Evolutionary conservation across 2,329 filamentous ascomycete genomes (phyloP), one percentile per base, ranked within the genome.

Genomic region (Xylariaceae sp.): DNA sequence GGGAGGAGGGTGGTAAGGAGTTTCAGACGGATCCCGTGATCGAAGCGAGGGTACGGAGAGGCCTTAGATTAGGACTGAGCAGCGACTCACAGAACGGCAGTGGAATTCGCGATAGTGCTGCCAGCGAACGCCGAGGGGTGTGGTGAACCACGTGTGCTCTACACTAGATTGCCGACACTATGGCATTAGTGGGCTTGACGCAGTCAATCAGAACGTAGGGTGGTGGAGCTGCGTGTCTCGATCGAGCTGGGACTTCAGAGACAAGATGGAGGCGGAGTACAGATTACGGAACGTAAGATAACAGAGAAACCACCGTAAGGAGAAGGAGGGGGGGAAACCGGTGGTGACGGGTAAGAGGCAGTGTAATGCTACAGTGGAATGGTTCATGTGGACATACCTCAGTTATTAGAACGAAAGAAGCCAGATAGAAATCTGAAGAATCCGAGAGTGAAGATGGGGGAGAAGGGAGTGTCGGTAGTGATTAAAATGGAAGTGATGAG

Each of bases 51-150:
- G 37, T 50, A 19, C 12, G 41, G 31, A 46, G 37, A 52, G 56
- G 63, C 62, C 58, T 62, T 58, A 58, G 61, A 53, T 57, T 49
- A 59, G 60, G 53, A 56, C 56, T 52, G 54, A 56, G 47, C 47
- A 50, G 51, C 53, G 55, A 53, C 58, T 60, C 59, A 61, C 59
- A 56, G 54, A 60, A 44, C 27, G 50, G 55, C 53, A 53, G 51
- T 60, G 57, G 58, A 62, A 63, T 62, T 53, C 52, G 53, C 19
- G 34, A 57, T 37, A 54, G 57, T 42, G 55, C 39, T 19, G 54
- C 56, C 40, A 54, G 49, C 39, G 46, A 58, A 51, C 42, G 50
- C 57, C 55, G 57, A 59, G 59, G 55, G 59, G 61, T 61, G 60
- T 52, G 59, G 60, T 60, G 59, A 51, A 55, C 57, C 58, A 59